These are phyloP conservation scores for Waltiozyma solani DNA, from an alignment of 1,139 yeast genomes.

Conservation along the genomic window DNA sequence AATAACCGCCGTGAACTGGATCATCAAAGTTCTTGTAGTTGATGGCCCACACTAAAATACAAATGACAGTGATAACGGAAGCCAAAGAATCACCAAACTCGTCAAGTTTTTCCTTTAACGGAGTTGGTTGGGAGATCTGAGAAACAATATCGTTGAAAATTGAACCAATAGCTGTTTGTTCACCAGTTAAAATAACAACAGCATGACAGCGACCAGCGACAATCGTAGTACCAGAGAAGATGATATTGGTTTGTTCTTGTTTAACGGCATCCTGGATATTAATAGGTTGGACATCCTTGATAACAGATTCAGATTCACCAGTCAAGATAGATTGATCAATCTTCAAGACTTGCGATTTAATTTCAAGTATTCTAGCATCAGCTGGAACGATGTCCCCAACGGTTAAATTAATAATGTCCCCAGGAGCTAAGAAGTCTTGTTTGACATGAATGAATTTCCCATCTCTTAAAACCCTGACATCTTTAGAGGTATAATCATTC, in stretches of 20 bases:
- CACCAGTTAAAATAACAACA: constrained; percentile 55
- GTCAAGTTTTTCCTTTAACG: constrained; percentile 49
- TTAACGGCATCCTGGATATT: constrained; percentile 27
- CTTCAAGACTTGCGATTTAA: constrained; percentile 48
- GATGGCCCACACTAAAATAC: constrained; percentile 73
- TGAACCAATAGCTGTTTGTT: constrained; percentile 65
- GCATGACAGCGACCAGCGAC: constrained; percentile 73
- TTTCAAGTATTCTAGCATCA: constrained; percentile 49
- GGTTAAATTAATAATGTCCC: constrained; percentile 54
- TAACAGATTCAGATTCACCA: constrained; percentile 51
- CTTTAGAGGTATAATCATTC: constrained; percentile 29
- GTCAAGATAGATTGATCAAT: constrained; percentile 74
- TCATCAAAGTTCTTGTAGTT: constrained; percentile 57
- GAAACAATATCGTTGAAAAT: constrained; percentile 51
- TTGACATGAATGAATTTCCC: constrained; percentile 28
- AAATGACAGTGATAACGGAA: constrained; percentile 64
- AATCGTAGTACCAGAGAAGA: constrained; percentile 52
- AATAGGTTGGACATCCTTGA: constrained; percentile 39
- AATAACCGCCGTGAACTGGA: constrained; percentile 34
- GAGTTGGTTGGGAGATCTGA: constrained; percentile 58
- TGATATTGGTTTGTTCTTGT: constrained; percentile 24
- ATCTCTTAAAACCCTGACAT: constrained; percentile 34
- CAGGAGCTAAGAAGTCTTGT: constrained; percentile 53
- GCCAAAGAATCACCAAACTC: constrained; percentile 64
- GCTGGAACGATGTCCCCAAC: constrained; percentile 81